A percentile compares a stretch with the other conserved stretches of the same genome.
These are phyloP conservation scores for Debaryomyces sp. DNA, from an alignment of 1,139 yeast genomes.

Conservation along the genomic window DNA sequence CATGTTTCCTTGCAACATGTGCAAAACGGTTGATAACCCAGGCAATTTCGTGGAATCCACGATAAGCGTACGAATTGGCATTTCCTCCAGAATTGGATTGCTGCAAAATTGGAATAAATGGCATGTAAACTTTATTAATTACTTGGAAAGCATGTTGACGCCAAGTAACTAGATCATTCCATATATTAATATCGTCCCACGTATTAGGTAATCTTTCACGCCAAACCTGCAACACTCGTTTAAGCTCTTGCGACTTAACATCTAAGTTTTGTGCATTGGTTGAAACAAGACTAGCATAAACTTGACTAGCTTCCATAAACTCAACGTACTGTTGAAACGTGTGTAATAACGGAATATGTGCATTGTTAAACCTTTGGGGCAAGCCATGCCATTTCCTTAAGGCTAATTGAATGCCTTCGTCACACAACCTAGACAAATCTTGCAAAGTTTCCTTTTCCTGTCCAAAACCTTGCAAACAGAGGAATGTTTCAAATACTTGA, in stretches of 20 bases:
- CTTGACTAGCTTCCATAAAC: conserved; percentile 96
- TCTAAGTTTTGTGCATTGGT: conserved; percentile 93
- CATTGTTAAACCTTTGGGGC: conserved; percentile 76
- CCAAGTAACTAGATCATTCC: conserved; percentile 99
- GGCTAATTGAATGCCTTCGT: conserved; percentile 94
- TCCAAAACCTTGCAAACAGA: conserved; percentile 90
- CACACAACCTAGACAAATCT: conserved; percentile 84
- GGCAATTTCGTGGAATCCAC: conserved; percentile 98
- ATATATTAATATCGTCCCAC: conserved; percentile 96
- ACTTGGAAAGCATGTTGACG: conserved; percentile 97
- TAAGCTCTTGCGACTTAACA: conserved; percentile 86
- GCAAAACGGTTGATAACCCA: conserved; percentile 99
- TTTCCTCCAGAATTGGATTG: conserved; percentile 72
- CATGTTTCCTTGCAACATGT: conserved; percentile 95
- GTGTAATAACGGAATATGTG: conserved; percentile 89
- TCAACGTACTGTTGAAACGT: conserved; percentile 98
- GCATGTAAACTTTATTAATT: conserved; percentile 93
- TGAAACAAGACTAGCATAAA: conserved; percentile 83
- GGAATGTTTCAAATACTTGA: conserved; percentile 91
- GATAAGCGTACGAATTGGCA: conserved; percentile 88
- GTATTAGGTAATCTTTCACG: conserved; percentile 92
- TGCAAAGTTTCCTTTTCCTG: conserved; percentile 82
- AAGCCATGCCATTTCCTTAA: conserved; percentile 91
- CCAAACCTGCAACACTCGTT: conserved; percentile 96
- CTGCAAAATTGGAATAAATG: conserved; percentile 84